Conservation (phyloP, 176 grass and related monocot genomes). For the Rhynchospora tenuis region DNA sequence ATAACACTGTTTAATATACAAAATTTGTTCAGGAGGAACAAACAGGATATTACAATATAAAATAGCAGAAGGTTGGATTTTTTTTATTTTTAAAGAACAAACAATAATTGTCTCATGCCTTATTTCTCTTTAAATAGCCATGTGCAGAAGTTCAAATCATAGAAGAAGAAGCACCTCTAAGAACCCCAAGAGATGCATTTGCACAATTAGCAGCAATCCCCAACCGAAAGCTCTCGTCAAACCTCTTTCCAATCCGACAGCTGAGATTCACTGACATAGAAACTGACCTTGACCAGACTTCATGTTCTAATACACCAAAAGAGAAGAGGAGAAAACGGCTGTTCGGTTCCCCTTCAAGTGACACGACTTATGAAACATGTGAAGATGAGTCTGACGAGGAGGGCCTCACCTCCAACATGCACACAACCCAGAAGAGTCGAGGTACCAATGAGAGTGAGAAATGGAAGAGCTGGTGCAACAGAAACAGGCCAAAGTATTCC, state of each 20-base stretch:
- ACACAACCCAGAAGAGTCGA: not conserved
- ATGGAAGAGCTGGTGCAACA: constrained; percentile 26
- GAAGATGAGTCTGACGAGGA: constrained; percentile 26
- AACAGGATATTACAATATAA: not conserved
- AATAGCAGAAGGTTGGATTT: too few species aligned
- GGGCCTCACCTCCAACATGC: not conserved
- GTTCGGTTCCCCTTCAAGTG: constrained; percentile 49
- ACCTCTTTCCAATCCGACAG: constrained; percentile 33
- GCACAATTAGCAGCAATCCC: constrained; percentile 48
- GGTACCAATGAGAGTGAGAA: constrained; percentile 27
- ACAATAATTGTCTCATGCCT: constrained; percentile 10
- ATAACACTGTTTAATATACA: not conserved
- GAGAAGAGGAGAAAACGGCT: constrained; percentile 32
- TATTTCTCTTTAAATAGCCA: constrained; percentile 37
- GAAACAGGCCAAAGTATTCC: constrained; percentile 17
- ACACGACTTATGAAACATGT: constrained; percentile 26
- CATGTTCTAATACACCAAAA: constrained; percentile 28
- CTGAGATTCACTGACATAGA: constrained; percentile 40
- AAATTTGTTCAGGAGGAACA: not conserved
- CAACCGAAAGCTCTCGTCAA: constrained; percentile 26
- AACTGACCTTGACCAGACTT: constrained; percentile 21
- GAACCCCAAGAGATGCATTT: constrained; percentile 83
- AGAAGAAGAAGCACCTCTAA: constrained; percentile 74
- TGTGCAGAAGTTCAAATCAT: constrained; percentile 93
- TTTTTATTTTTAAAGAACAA: constrained; percentile 4